Evolutionary conservation across 2,329 filamentous ascomycete species (phyloP).

Genomic region (Colletotrichum phormii): DNA sequence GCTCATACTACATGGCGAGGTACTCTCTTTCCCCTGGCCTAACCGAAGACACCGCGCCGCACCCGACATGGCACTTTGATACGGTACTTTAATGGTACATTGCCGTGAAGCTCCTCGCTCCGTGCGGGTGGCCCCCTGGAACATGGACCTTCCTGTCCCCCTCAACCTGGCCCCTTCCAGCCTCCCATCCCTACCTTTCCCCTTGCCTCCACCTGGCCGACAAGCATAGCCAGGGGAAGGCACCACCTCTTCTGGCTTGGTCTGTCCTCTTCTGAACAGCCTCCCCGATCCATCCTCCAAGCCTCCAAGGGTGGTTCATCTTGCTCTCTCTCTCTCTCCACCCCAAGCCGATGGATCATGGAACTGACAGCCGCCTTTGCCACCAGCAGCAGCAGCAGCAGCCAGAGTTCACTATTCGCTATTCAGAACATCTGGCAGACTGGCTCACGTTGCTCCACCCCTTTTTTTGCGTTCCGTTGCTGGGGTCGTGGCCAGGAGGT

Average conservation of each 20-base stretch:
- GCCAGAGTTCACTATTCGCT: neutral
- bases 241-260: conserved; percentile 24
- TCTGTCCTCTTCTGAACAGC: conserved; percentile 24
- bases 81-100: neutral
- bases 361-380: conserved; percentile 30
- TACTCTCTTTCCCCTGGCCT: neutral
- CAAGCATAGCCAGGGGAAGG: conserved; percentile 28
- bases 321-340: conserved; percentile 3
- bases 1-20: neutral
- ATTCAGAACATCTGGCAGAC: too few species aligned
- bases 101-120: neutral
- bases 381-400: neutral
- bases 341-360: conserved; percentile 15
- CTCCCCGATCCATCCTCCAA: conserved; percentile 25
- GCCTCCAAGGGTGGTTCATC: conserved; percentile 34
- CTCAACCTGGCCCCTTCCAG: conserved; percentile 28
- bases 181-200: conserved; percentile 25
- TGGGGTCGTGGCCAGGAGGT: neutral
- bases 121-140: neutral
- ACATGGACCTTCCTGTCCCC: neutral
- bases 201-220: conserved; percentile 32
- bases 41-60: neutral
- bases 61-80: neutral
- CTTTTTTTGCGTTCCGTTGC: neutral
- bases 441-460: neutral